phyloP scores from a whole-genome alignment of 1,284 basidiomycete species.

The Trichosporon sp. region DNA sequence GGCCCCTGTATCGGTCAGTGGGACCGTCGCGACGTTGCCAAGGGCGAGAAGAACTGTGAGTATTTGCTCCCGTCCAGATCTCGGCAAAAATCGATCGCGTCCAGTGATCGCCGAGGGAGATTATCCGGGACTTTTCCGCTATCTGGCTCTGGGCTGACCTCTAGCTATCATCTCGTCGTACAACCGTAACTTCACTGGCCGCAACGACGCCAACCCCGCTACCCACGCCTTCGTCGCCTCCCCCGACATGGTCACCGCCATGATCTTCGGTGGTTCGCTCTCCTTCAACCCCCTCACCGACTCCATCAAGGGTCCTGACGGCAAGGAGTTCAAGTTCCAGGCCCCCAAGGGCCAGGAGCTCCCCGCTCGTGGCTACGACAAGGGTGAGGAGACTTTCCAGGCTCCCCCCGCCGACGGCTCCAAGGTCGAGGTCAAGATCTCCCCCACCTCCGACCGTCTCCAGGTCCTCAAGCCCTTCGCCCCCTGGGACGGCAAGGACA shows the following conservation, averaged over 20 bases:
- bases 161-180: slow-evolving; percentile 90
- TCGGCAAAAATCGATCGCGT: not conserved
- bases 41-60: slow-evolving; percentile 81
- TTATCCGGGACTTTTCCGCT: not conserved
- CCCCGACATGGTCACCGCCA: slow-evolving; percentile 95
- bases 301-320: slow-evolving; percentile 79
- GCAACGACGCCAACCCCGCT: slow-evolving; percentile 98
- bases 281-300: slow-evolving; percentile 97
- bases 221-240: slow-evolving; percentile 99
- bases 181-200: slow-evolving; percentile 99
- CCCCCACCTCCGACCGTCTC: slow-evolving; percentile 86
- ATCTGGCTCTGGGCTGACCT: not conserved
- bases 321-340: slow-evolving; percentile 96
- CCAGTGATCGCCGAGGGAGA: not conserved
- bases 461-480: slow-evolving; percentile 89
- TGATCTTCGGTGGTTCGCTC: slow-evolving; percentile 89
- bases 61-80: not conserved
- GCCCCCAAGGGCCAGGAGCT: slow-evolving; percentile 87
- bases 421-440: slow-evolving; percentile 78
- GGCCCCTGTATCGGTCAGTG: slow-evolving; percentile 99
- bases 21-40: slow-evolving; percentile 94
- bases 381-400: slow-evolving; percentile 96
- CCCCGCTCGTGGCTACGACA: slow-evolving; percentile 86
- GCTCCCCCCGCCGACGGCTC: slow-evolving; percentile 82
- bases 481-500: slow-evolving; percentile 90